A percentile compares a stretch with the other conserved stretches of the same genome.
Conservation (phyloP, 2,329 filamentous ascomycete genomes). For the Penicillium sp. region DNA sequence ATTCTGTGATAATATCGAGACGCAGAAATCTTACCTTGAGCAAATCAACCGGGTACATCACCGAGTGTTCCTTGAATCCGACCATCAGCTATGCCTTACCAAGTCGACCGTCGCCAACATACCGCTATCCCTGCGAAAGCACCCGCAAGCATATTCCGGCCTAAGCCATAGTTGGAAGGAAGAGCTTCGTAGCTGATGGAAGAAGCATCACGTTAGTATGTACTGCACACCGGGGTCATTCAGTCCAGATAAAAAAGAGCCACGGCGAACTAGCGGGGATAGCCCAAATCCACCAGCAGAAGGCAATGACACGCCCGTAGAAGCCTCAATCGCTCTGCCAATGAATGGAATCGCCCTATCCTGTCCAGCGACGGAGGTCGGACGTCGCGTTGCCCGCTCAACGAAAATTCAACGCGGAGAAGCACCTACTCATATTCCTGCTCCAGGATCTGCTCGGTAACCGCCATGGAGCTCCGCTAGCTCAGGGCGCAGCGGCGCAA, state of each 20-base stretch:
- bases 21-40: constrained; percentile 67
- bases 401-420: constrained; percentile 9
- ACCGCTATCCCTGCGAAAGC: constrained; percentile 96
- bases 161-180: constrained; percentile 86
- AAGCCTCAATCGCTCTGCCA: background rate
- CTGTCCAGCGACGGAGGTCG: background rate
- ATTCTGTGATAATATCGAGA: background rate
- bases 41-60: constrained; percentile 98
- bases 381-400: constrained; percentile 1
- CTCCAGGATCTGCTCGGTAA: constrained; percentile 38
- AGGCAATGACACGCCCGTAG: background rate
- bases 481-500: constrained; percentile 34
- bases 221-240: constrained; percentile 3
- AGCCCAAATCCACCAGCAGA: background rate
- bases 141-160: constrained; percentile 92
- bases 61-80: constrained; percentile 75
- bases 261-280: background rate
- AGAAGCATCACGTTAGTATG: constrained; percentile 21
- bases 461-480: constrained; percentile 39
- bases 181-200: constrained; percentile 75
- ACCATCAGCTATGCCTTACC: constrained; percentile 16
- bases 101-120: constrained; percentile 37
- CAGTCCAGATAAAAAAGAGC: constrained; percentile 1
- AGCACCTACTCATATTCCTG: constrained; percentile 46
- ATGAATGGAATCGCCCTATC: background rate